phyloP scores from a whole-genome alignment of 2,329 filamentous ascomycete species.

The Apiospora kogelbergensis region DNA sequence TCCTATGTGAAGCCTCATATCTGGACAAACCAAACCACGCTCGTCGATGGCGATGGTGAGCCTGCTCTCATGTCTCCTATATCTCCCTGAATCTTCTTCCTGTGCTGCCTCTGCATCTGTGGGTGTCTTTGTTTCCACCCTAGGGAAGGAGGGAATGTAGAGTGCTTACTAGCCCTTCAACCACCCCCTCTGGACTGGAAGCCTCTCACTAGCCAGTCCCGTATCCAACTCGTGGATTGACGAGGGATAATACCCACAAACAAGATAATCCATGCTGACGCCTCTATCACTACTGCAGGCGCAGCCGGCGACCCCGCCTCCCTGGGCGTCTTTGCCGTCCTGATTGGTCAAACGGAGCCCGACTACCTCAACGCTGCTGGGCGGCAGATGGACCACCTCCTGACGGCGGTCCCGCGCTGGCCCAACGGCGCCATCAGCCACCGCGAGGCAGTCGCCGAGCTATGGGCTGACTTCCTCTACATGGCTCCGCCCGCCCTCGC shows the following conservation, averaged over 20 bases:
- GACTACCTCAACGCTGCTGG: slow-evolving; percentile 36
- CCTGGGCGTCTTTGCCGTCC: slow-evolving; percentile 42
- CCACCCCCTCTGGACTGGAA: background rate
- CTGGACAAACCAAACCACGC: slow-evolving; percentile 21
- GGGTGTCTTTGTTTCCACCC: background rate
- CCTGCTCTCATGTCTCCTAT: too few species aligned
- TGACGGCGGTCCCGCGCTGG: slow-evolving; percentile 39
- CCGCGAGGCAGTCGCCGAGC: slow-evolving; percentile 38
- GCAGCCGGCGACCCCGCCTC: slow-evolving; percentile 44
- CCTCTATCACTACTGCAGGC: slow-evolving; percentile 20
- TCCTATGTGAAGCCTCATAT: slow-evolving; percentile 25
- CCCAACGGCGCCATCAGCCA: slow-evolving; percentile 49
- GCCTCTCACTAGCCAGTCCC: background rate
- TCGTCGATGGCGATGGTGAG: slow-evolving; percentile 25
- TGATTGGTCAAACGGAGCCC: slow-evolving; percentile 37
- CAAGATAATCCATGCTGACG: background rate
- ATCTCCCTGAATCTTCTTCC: too few species aligned
- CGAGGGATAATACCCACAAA: background rate
- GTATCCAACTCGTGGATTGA: background rate
- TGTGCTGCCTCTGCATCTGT: background rate
- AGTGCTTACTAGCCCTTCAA: background rate
- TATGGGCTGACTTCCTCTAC: slow-evolving; percentile 50
- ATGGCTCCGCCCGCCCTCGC: slow-evolving; percentile 51
- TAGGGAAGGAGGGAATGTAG: background rate
- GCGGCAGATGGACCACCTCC: slow-evolving; percentile 40